A percentile compares a stretch with the other conserved stretches of the same genome.
These are phyloP conservation scores for Epicoccum nigrum DNA, from an alignment of 2,329 filamentous ascomycete species.

Conservation along the genomic window DNA sequence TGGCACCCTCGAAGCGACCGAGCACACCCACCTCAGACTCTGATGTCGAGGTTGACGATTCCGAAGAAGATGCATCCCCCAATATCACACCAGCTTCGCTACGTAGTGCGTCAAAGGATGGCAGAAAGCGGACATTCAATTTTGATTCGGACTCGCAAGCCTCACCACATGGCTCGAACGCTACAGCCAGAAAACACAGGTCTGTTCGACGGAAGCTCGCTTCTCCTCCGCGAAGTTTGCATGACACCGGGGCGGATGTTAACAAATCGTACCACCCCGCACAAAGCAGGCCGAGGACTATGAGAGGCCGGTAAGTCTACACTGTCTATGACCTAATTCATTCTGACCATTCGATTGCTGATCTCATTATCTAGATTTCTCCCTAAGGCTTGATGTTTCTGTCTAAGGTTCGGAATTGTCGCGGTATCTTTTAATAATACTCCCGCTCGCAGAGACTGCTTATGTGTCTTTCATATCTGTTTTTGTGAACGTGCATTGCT, in stretches of 20 bases:
- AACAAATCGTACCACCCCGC: slow-evolving; percentile 14
- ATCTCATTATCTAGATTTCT: slow-evolving; percentile 1
- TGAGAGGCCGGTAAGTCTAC: slow-evolving; percentile 19
- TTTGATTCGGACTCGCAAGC: slow-evolving; percentile 1
- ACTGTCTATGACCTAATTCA: background rate
- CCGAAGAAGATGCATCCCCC: slow-evolving; percentile 33
- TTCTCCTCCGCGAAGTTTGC: slow-evolving; percentile 15
- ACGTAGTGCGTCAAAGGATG: slow-evolving; percentile 38
- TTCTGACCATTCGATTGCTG: background rate
- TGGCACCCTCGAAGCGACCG: slow-evolving; percentile 21
- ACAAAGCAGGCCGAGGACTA: slow-evolving; percentile 17
- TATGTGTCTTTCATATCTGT: background rate
- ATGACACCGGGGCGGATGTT: slow-evolving; percentile 22
- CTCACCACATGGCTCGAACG: background rate
- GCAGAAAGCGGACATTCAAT: slow-evolving; percentile 22
- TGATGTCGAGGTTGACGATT: slow-evolving; percentile 13
- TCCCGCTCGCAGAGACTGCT: background rate
- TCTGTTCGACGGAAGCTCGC: slow-evolving; percentile 15
- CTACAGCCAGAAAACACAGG: slow-evolving; percentile 1
- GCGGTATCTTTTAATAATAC: background rate
- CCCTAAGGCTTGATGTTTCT: background rate
- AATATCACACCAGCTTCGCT: slow-evolving; percentile 47
- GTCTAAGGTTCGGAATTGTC: background rate
- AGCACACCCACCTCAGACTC: slow-evolving; percentile 25
- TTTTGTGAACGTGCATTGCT: background rate